Conservation (phyloP, 768 basidiomycete species). For the Auricularia auricula-judae region DNA sequence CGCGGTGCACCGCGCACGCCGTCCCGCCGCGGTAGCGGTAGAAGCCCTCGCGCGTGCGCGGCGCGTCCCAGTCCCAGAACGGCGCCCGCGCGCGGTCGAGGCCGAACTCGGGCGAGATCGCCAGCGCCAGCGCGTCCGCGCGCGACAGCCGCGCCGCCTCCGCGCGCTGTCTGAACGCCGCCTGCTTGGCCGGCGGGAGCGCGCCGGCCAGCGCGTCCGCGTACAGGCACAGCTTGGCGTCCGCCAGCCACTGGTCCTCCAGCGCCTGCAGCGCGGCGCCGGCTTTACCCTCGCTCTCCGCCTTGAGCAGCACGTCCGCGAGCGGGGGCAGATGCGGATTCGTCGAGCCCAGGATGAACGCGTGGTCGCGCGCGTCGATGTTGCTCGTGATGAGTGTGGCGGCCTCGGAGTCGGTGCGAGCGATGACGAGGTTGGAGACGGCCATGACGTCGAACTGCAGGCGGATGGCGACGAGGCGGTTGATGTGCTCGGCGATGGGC, state of each 20-base stretch:
- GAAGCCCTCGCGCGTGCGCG: constrained; percentile 90
- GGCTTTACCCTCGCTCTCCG: constrained; percentile 67
- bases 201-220: constrained; percentile 61
- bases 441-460: constrained; percentile 99
- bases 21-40: constrained; percentile 98
- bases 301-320: constrained; percentile 71
- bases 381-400: constrained; percentile 95
- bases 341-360: constrained; percentile 90
- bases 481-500: constrained; percentile 95
- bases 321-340: constrained; percentile 61
- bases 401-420: constrained; percentile 94
- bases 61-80: constrained; percentile 92
- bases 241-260: constrained; percentile 76
- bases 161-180: constrained; percentile 41
- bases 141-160: constrained; percentile 54
- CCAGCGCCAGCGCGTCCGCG: constrained; percentile 38
- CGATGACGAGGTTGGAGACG: constrained; percentile 85
- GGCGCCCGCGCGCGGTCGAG: constrained; percentile 46
- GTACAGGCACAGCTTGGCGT: constrained; percentile 76
- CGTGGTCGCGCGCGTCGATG: constrained; percentile 93
- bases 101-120: constrained; percentile 68
- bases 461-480: constrained; percentile 92
- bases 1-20: constrained; percentile 85
- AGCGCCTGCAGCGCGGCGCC: constrained; percentile 75
- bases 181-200: constrained; percentile 34